Conservation (phyloP, 768 basidiomycete species). For the Agaricus blazei region DNA sequence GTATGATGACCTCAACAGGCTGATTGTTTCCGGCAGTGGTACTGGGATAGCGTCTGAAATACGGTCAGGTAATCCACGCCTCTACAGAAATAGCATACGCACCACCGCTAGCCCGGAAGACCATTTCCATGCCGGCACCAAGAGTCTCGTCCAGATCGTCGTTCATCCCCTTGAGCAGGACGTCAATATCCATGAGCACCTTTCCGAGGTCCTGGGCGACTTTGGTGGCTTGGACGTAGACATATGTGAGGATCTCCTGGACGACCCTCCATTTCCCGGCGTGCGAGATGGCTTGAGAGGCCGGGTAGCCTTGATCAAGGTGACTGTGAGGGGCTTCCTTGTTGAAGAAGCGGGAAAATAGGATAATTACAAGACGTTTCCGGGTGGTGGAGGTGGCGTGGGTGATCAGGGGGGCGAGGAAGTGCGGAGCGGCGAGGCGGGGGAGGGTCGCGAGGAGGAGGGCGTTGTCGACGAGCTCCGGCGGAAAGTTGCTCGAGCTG, state of each 20-base stretch:
- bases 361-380: constrained; percentile 52
- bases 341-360: constrained; percentile 61
- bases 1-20: constrained; percentile 31
- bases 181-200: constrained; percentile 72
- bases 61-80: constrained; percentile 1
- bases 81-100: constrained; percentile 12
- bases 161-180: constrained; percentile 60
- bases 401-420: constrained; percentile 50
- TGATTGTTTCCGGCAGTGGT: constrained; percentile 38
- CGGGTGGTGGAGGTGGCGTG: constrained; percentile 43
- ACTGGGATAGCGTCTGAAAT: constrained; percentile 33
- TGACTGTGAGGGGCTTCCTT: constrained; percentile 14
- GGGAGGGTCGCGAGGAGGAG: constrained; percentile 55
- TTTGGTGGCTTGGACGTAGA: constrained; percentile 83
- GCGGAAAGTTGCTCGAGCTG: constrained; percentile 5
- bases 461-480: constrained; percentile 20
- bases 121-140: constrained; percentile 38
- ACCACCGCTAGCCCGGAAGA: constrained; percentile 48
- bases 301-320: constrained; percentile 13
- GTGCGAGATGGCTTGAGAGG: constrained; percentile 32
- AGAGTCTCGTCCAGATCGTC: constrained; percentile 37
- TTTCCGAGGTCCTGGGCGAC: constrained; percentile 63
- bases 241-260: constrained; percentile 73
- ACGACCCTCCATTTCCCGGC: constrained; percentile 58
- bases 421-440: constrained; percentile 45